Percentiles rank a stretch among this genome's conserved stretches.
Evolutionary conservation across 225 moss, liverwort and hornwort genomes (phyloP).

Genomic region (Sphagnum tenellum): DNA sequence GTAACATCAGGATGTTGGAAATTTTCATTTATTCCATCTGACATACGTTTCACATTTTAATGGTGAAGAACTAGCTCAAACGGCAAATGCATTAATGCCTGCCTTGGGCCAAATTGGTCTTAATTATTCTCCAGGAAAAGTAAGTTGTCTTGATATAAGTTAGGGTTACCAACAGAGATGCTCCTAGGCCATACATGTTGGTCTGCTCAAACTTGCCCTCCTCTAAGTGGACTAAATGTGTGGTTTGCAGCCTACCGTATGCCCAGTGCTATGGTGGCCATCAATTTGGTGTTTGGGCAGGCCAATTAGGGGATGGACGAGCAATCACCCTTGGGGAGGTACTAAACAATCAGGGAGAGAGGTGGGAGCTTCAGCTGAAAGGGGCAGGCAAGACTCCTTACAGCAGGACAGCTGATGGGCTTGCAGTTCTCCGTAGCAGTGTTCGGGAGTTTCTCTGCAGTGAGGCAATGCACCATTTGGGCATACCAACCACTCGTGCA

Average conservation of each 20-base stretch:
- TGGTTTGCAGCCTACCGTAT: slow-evolving; percentile 50
- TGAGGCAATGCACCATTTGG: slow-evolving; percentile 88
- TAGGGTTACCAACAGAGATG: too few species aligned
- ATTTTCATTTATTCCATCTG: too few species aligned
- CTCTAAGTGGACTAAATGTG: neutral
- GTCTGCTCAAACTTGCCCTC: neutral
- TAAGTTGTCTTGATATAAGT: too few species aligned
- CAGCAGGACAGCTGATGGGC: slow-evolving; percentile 89
- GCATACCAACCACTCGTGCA: slow-evolving; percentile 89
- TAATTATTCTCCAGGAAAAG: too few species aligned
- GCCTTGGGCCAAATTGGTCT: too few species aligned
- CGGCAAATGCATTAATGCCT: too few species aligned
- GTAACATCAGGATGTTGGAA: too few species aligned
- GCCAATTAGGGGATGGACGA: slow-evolving; percentile 92
- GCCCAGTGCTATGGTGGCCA: slow-evolving; percentile 97
- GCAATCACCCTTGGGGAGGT: slow-evolving; percentile 87
- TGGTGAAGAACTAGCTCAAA: too few species aligned
- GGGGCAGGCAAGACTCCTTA: slow-evolving; percentile 97
- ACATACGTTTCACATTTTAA: too few species aligned
- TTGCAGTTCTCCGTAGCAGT: slow-evolving; percentile 92
- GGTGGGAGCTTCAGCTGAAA: slow-evolving; percentile 94
- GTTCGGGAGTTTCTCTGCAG: slow-evolving; percentile 93
- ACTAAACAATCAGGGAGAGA: slow-evolving; percentile 56
- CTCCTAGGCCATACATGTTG: too few species aligned
- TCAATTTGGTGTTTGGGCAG: slow-evolving; percentile 99